Evolutionary conservation across 2,329 filamentous ascomycete genomes (phyloP), one percentile per base, ranked within the genome.

Genomic region (Nakataea oryzae): DNA sequence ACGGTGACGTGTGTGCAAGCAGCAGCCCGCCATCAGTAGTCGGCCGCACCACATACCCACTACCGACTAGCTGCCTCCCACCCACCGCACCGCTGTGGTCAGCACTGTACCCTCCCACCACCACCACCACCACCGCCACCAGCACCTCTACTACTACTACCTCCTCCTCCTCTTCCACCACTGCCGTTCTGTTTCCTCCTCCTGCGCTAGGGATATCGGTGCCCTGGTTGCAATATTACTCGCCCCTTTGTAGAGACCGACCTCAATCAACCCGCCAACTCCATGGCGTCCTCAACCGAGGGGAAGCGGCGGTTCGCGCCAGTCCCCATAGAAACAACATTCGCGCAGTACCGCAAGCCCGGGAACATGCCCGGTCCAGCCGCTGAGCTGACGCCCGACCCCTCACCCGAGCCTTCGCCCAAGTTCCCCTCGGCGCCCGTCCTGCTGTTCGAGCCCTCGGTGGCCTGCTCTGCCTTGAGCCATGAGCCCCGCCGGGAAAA

Each of bases 291-390:
- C 9, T 11, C 21, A n/a, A 41, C 30, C 11, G 59, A 61, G 30
- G 59, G 59, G 26, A 61, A 79, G 66, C 78, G 83, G 69, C 84
- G 84, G 68, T 90, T 90, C 74, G 80, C 77, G 55, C 87, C 88
- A 41, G 81, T 89, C 62, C 87, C 88, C 21, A 84, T 92, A 66
- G 89, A 92, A 73, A 91, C 88, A 11, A 87, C 83, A 1, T 85
- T 83, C 67, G 84, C 85, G 66, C 82, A 83, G 58, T 82, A 78
- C 70, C 77, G 84, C 68, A 78, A 78, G 69, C 69, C 70, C 60
- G 67, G 70, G 6, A n/a, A 50, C 21, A 8, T 50, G 69, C 69
- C 70, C 59, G 67, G 70, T 57, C 76, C 74, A 59, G 68, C 70
- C 63, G 71, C 75, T 62, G 79, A 81, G 62, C 81, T 81, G 50